Evolutionary conservation across 2,329 filamentous ascomycete genomes (phyloP), one percentile per base, ranked within the genome.

Genomic region (Elsinoe ampelina): DNA sequence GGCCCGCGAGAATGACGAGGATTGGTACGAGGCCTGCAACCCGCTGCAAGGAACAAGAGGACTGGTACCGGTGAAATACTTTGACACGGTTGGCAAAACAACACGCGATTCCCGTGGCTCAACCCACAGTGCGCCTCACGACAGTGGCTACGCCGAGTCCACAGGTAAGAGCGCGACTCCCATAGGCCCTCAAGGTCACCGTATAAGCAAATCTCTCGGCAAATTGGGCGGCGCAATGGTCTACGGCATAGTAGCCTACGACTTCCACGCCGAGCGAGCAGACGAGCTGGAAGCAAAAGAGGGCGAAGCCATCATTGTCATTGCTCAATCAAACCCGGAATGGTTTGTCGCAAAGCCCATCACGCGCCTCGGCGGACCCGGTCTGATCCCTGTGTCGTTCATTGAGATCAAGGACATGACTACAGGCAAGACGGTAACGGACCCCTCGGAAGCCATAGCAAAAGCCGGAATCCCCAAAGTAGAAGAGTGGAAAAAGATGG

Each of bases 261-360:
- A 97, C 72, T 98, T 98, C 73, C 83, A 88, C 63, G 93, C 93
- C 0, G 92, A 97, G 72, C 78, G 92, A 58, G 87, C 90, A n/a
- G 93, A 98, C 70, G 93, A 98, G 73, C 74, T 98, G 58, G 91
- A 96, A 63, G 93, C 93, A 50, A 95, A 95, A 71, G 87, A 89
- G 47, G 92, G 91, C 58, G 93, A 98, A 73, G 89, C 91, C 55
- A 96, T 98, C 67, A 96, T 98, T 62, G 91, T 98, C 56, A 97
- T 97, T 68, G 93, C 93, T 43, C 93, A 97, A 71, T 97, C 92
- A 5, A 97, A 97, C 67, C 89, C 92, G 4, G 93, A 98, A 72
- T 98, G 93, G 93, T 97, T 97, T 67, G 92, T 98, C 60, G 93
- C 93, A 52, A 98, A 98, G 73, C 93, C 93, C n/a, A 98, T 98